Evolutionary conservation across 1,284 basidiomycete genomes (phyloP), one percentile per base, ranked within the genome.

Genomic region (Ustilago shanxiensis): DNA sequence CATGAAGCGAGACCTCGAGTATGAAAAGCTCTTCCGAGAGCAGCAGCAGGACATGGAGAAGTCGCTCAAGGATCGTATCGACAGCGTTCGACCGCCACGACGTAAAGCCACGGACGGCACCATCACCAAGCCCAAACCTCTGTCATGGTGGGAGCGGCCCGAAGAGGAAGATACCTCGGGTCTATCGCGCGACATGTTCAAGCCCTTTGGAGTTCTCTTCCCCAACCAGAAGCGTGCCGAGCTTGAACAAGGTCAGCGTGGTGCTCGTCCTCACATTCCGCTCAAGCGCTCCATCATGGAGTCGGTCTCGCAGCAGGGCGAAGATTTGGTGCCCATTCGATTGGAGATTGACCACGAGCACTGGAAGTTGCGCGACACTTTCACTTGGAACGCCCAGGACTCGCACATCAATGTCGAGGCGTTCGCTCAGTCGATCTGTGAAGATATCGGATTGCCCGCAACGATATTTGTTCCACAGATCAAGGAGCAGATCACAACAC

Each of bases 331-430:
- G 7, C 96, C 96, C 2, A 93, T 99, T 58, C 91, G 96, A 22
- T 88, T 99, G 57, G 97, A 99, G 86, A 91, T 98, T 81, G 97
- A 99, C 80, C 92, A 96, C 61, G 90, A 90, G 57, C 93, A 94
- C 83, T 92, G 93, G 85, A 93, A 93, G 87, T 91, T 98, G 89
- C 91, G 95, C 41, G 96, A 99, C 86, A 95, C 96, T 0, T 98
- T 99, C 86, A 91, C 96, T 37, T 99, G 96, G 96, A 98, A 99
- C 84, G 88, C 95, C 59, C 54, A 84, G 93, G 96, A 98, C 86
- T 91, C 93, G 2, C 89, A 94, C 59, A 91, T 97, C 39, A 93
- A 93, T 0, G 93, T 95, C 2, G 94, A 97, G 82, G 87, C 91
- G 41, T 98, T 99, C 83, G 95, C 95, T 0, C 91, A 93, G 79